Evolutionary conservation across 257 asterid species (phyloP), one percentile per base, ranked within the genome.

Genomic region (Rhazya stricta): DNA sequence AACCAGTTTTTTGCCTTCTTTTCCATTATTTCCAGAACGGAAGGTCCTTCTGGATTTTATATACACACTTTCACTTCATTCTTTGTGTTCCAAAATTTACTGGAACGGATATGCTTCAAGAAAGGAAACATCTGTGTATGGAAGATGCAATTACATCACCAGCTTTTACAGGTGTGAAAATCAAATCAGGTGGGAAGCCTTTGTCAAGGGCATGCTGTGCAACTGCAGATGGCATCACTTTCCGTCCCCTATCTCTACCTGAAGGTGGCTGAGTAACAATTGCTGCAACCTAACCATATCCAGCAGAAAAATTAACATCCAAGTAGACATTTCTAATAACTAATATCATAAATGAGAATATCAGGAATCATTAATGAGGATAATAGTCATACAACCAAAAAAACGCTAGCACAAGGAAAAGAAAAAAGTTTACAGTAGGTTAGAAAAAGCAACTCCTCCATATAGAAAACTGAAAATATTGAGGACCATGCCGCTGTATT

Each of bases 261-360:
- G 97, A 81, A 50, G 98, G 97, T 27, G 98, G 98, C 69, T 94
- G 98, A 46, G 97, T 92, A 74, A 94, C 95, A 75, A 92, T 89
- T 30, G 93, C 98, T 54, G 96, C 89, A 79, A 94, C 87, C 98
- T 94, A 54, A 41, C 30, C 27, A 57, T 25, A 65, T 11, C 32
- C 42, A n/a, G 29, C 43, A 43, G 41, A 30, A 70, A 45, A 18
- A 71, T 71, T 21, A 18, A 48, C 25, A 48, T 27, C 62, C 46
- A 15, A 23, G 19, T 71, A 16, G n/a, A 21, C 27, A 32, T 65
- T 65, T 65, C 29, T 15, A 65, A 5, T 71, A 50, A 46, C 69
- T 65, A 19, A 65, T 19, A 37, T 8, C 25, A 39, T 51, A 30
- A 50, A 74, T 0, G 29, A 69, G 30, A 36, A 56, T n/a, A n/a